phyloP scores from a whole-genome alignment of 176 grass and related monocot genomes.

The Rhynchospora tenuis region DNA sequence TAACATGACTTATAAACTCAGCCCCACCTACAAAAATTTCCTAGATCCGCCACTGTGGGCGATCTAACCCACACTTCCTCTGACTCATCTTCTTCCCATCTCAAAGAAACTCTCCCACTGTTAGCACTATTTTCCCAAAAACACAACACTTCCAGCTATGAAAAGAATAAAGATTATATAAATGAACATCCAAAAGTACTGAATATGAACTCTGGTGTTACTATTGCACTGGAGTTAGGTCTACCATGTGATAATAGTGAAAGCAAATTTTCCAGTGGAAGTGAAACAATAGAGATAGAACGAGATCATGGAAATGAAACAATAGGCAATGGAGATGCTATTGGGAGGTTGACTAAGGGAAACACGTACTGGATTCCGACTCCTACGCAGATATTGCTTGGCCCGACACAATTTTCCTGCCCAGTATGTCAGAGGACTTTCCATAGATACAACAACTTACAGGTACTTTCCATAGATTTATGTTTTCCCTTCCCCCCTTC shows the following conservation, averaged over 20 bases:
- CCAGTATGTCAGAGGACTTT: constrained; percentile 92
- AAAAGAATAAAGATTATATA: neutral
- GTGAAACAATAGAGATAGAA: constrained; percentile 2
- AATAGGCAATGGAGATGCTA: constrained; percentile 19
- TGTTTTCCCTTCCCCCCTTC: too few relatives aligned
- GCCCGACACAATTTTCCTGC: constrained; percentile 92
- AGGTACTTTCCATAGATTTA: constrained; percentile 41
- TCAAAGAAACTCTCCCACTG: constrained; percentile 15
- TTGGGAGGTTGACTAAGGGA: constrained; percentile 64
- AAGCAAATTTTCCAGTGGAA: neutral
- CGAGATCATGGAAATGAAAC: neutral
- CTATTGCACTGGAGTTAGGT: constrained; percentile 7
- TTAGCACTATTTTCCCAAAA: constrained; percentile 12
- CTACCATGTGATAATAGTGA: neutral
- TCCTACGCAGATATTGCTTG: constrained; percentile 88
- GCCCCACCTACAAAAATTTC: too few relatives aligned
- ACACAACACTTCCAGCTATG: neutral
- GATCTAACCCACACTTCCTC: neutral
- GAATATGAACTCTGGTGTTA: neutral
- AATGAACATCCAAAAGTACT: neutral
- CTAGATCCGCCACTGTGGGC: too few relatives aligned
- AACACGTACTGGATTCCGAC: constrained; percentile 93
- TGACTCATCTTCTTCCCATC: neutral
- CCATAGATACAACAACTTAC: constrained; percentile 99
- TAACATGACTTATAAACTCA: too few relatives aligned